phyloP scores from a whole-genome alignment of 2,329 filamentous ascomycete genomes.

The Rhexocercosporidium sp. region DNA sequence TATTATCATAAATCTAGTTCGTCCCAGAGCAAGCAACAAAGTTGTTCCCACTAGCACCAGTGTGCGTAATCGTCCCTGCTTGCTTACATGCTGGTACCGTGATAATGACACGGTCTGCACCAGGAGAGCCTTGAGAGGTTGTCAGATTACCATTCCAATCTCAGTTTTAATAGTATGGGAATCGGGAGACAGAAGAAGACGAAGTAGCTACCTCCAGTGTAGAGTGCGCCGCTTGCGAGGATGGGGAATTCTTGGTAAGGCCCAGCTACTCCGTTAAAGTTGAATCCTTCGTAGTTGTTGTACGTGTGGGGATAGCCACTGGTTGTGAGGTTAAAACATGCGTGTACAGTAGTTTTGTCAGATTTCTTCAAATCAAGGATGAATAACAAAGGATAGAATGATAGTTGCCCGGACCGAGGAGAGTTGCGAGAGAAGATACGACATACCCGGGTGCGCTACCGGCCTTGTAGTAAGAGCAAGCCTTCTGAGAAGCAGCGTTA shows the following conservation, averaged over 20 bases:
- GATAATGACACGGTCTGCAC: conserved; percentile 70
- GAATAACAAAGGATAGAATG: no score
- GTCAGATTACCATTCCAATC: neutral
- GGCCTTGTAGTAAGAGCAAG: conserved; percentile 51
- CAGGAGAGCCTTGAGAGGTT: conserved; percentile 57
- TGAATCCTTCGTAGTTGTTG: conserved; percentile 67
- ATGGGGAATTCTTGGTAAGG: conserved; percentile 71
- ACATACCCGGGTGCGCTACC: conserved; percentile 43
- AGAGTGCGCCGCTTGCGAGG: conserved; percentile 51
- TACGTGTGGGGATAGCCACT: conserved; percentile 58
- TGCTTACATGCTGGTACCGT: conserved; percentile 56
- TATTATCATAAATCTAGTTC: conserved; percentile 11
- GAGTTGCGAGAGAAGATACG: neutral
- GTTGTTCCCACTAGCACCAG: conserved; percentile 68
- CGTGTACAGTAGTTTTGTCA: no score
- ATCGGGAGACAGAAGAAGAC: neutral
- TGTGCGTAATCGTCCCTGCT: conserved; percentile 72
- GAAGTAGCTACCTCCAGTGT: conserved; percentile 57
- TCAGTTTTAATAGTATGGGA: neutral
- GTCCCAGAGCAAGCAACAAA: conserved; percentile 64
- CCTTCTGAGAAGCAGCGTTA: conserved; percentile 54
- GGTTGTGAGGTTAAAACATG: neutral
- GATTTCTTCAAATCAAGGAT: no score
- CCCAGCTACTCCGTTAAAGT: conserved; percentile 57
- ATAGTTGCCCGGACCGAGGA: no score